Conservation (phyloP, 768 basidiomycete genomes). For the Tylopilus subfusipes region DNA sequence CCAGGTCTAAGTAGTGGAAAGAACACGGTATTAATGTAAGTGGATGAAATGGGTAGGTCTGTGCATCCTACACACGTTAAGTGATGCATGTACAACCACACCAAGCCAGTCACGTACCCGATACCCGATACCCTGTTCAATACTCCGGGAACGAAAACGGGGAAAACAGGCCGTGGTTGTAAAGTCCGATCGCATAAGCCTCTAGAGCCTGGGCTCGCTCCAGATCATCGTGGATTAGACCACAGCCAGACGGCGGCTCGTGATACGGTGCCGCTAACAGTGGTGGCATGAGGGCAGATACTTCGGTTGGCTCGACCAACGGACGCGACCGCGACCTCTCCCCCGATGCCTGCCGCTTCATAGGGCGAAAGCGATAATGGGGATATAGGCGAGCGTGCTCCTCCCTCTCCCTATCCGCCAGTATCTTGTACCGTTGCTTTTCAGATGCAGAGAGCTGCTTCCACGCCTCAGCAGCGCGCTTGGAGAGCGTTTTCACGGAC, state of each 20-base stretch:
- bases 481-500: slow-evolving; percentile 60
- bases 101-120: too few relatives aligned
- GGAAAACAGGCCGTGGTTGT: slow-evolving; percentile 24
- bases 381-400: slow-evolving; percentile 58
- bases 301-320: background rate
- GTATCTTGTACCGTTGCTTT: slow-evolving; percentile 45
- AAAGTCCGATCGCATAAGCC: slow-evolving; percentile 29
- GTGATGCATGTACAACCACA: too few relatives aligned
- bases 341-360: slow-evolving; percentile 34
- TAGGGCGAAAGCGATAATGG: slow-evolving; percentile 60
- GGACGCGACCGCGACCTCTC: background rate
- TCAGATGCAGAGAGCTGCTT: slow-evolving; percentile 47
- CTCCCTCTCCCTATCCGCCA: slow-evolving; percentile 54
- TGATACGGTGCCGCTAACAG: background rate
- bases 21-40: background rate
- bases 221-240: slow-evolving; percentile 13
- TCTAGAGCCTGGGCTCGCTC: slow-evolving; percentile 30
- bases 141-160: slow-evolving; percentile 18
- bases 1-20: background rate
- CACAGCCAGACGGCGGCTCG: background rate
- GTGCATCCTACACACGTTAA: too few relatives aligned
- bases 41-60: too few relatives aligned
- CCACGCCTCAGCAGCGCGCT: slow-evolving; percentile 78
- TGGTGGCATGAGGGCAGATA: background rate
- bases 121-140: slow-evolving; percentile 5